Base-by-base conservation (phyloP, 257 asterid genomes). In the Handroanthus guayacan region DNA sequence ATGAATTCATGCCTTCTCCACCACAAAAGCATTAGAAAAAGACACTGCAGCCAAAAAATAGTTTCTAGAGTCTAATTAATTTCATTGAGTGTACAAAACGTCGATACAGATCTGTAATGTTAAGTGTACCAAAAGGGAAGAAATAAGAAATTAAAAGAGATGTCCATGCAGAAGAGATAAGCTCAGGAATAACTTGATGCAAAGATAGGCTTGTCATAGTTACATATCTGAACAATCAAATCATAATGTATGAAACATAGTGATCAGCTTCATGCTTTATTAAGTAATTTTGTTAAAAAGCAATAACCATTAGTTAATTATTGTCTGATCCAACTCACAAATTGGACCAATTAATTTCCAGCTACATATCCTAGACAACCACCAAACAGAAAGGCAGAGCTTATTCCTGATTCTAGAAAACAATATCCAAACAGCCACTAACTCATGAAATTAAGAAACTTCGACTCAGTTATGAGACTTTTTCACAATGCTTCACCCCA, bases 91-190 rank as follows among this genome's bases (percentile, higher is more conserved):
- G 37, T 31, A 6, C 0, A 61, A 67, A 54, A 11, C 68, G 65
- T 54, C 18, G 67, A 43, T 41, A 72, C 55, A 54, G 41, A 57
- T 14, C 3, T 20, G 3, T 56, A 57, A 47, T 72, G 47, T 45
- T 13, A 18, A 13, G 72, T 13, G 14, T 17, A 71, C 61, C 36
- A 6, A 44, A 62, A 75, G 77, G 62, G 57, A 60, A 38, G 62
- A 48, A 48, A 50, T 8, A 57, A 34, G 18, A 61, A 73, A 67
- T 48, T 54, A 51, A 39, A 64, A 57, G 36, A 57, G 65, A 65
- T 47, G 38, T 9, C 60, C 69, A 44, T n/a, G 56, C 79, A 67
- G 76, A 77, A 44, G 60, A 52, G 56, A 64, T 69, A 50, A 48
- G 39, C 37, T 68, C 34, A 52, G 71, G 16, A 38, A 66, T 14